phyloP scores from a whole-genome alignment of 306 rosid genomes.

The Rosa rugosa region DNA sequence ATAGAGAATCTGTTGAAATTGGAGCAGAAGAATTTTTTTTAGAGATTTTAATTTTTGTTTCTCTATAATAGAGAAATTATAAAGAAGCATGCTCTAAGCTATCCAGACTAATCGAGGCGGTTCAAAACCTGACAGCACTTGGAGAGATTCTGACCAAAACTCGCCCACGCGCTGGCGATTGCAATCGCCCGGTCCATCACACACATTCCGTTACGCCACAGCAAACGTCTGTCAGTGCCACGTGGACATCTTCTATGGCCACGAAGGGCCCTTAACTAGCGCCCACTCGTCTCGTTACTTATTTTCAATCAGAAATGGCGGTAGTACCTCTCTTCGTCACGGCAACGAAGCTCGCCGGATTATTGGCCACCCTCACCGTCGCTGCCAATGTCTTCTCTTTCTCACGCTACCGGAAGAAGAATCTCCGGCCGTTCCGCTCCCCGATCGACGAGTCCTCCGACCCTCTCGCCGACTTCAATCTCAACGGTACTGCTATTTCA shows the following conservation, averaged over 20 bases:
- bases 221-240: not conserved
- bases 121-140: no score
- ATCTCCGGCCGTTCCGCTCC: slow-evolving; percentile 66
- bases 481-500: slow-evolving; percentile 34
- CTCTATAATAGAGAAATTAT: no score
- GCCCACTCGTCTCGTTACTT: not conserved
- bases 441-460: slow-evolving; percentile 74
- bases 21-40: no score
- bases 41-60: no score
- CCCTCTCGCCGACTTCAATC: slow-evolving; percentile 64
- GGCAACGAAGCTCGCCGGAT: slow-evolving; percentile 82
- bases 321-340: slow-evolving; percentile 52
- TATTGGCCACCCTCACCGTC: slow-evolving; percentile 52
- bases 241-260: not conserved
- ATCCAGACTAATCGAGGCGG: no score
- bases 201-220: not conserved
- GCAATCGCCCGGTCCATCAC: not conserved
- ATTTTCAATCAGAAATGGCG: slow-evolving; percentile 39
- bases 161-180: not conserved
- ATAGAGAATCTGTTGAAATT: no score
- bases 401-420: slow-evolving; percentile 53
- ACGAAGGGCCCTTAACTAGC: not conserved
- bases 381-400: slow-evolving; percentile 81
- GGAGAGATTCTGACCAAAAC: no score
- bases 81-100: no score